Percentiles rank a stretch among this genome's conserved stretches.
Conservation (phyloP, 768 basidiomycete genomes). For the Hirschioporus abietinus region DNA sequence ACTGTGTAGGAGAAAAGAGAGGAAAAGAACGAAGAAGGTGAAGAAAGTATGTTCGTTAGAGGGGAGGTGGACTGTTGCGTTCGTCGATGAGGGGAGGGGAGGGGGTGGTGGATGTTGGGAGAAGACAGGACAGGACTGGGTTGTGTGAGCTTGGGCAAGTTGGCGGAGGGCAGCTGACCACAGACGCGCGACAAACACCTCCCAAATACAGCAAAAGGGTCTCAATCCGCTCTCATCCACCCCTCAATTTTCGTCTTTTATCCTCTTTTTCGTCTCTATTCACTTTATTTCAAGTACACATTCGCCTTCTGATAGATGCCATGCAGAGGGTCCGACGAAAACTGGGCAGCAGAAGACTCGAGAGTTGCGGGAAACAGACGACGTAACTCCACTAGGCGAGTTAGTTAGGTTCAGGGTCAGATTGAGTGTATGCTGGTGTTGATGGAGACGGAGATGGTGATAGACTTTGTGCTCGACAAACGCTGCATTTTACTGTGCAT, state of each 20-base stretch:
- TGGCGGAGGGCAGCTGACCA: background rate
- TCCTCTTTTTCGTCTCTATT: background rate
- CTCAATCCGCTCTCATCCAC: background rate
- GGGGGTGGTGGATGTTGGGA: background rate
- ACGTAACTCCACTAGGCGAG: no score
- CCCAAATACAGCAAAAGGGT: background rate
- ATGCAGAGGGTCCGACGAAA: no score
- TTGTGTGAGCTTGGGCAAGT: conserved; percentile 1
- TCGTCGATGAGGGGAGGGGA: background rate
- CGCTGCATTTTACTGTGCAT: no score
- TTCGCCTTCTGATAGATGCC: background rate
- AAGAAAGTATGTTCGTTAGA: background rate
- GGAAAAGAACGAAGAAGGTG: background rate
- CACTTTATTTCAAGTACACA: background rate
- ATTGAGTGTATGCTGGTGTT: no score
- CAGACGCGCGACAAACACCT: conserved; percentile 1
- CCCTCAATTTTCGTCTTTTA: background rate
- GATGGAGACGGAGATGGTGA: no score
- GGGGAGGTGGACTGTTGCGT: background rate
- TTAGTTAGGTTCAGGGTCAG: no score
- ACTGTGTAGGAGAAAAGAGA: background rate
- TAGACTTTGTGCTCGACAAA: no score
- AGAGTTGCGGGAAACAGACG: no score
- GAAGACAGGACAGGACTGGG: background rate
- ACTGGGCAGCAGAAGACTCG: no score